Evolutionary conservation across 139 green algal species (phyloP).

Genomic region (Chlamydomonas asymmetrica): DNA sequence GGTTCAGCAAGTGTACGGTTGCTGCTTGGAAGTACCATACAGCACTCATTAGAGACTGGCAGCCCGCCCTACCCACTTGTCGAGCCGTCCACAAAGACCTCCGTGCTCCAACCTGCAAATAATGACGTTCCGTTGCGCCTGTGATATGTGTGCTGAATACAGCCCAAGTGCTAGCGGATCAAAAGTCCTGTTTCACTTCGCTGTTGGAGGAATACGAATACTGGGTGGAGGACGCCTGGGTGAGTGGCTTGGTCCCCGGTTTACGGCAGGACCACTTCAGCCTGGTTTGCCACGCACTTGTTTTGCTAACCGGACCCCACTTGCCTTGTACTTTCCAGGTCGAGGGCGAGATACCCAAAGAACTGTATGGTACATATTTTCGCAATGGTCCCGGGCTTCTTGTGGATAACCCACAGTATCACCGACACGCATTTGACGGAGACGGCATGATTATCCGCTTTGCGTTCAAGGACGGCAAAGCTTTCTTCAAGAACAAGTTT

Average conservation of each 20-base stretch:
- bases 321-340: too few species aligned
- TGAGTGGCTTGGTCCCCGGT: slow-evolving; percentile 30
- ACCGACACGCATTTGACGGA: slow-evolving; percentile 57
- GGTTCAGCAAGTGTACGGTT: too few species aligned
- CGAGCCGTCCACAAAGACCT: too few species aligned
- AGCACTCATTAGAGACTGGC: too few species aligned
- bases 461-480: slow-evolving; percentile 26
- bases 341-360: slow-evolving; percentile 45
- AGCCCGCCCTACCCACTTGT: too few species aligned
- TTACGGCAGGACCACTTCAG: too few species aligned
- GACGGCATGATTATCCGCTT: slow-evolving; percentile 55
- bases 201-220: slow-evolving; percentile 57
- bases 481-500: slow-evolving; percentile 52
- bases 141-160: too few species aligned
- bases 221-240: slow-evolving; percentile 41
- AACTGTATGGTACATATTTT: slow-evolving; percentile 55
- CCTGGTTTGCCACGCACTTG: too few species aligned
- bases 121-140: too few species aligned
- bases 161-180: slow-evolving; percentile 16
- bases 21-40: too few species aligned
- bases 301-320: too few species aligned
- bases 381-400: slow-evolving; percentile 57
- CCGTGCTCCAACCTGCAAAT: too few species aligned
- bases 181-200: slow-evolving; percentile 27
- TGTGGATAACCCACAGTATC: slow-evolving; percentile 32